Conservation (phyloP, 306 rosid genomes). For the Vigna angularis region DNA sequence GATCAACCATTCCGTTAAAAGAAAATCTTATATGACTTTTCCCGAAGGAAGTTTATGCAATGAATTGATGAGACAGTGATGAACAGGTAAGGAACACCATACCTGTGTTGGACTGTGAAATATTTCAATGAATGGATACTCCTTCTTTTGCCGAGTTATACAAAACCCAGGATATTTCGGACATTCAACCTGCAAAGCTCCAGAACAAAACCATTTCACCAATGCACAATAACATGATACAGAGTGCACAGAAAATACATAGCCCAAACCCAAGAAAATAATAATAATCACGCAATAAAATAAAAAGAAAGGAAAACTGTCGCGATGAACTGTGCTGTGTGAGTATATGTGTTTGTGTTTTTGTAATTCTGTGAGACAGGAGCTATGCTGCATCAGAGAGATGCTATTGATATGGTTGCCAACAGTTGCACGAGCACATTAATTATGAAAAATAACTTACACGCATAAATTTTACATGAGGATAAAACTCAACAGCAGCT, state of each 20-base stretch:
- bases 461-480: constrained; percentile 82
- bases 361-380: too few relatives aligned
- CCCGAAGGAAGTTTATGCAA: background rate
- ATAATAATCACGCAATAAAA: background rate
- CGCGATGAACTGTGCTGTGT: constrained; percentile 16
- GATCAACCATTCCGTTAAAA: constrained; percentile 31
- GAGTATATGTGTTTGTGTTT: too few relatives aligned
- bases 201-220: background rate
- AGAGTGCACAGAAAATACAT: background rate
- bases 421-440: background rate
- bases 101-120: constrained; percentile 85
- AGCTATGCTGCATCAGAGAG: background rate
- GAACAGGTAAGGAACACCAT: constrained; percentile 41
- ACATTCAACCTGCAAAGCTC: constrained; percentile 86
- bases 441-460: constrained; percentile 58
- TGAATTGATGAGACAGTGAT: background rate
- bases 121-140: constrained; percentile 89
- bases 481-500: constrained; percentile 85
- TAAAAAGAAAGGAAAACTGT: background rate
- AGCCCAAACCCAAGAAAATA: constrained; percentile 21
- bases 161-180: constrained; percentile 98
- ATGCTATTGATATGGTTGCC: constrained; percentile 7
- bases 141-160: constrained; percentile 81
- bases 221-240: background rate
- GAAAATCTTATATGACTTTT: background rate